Conservation (phyloP, 176 grass and related monocot species). For the Carex littledalei region DNA sequence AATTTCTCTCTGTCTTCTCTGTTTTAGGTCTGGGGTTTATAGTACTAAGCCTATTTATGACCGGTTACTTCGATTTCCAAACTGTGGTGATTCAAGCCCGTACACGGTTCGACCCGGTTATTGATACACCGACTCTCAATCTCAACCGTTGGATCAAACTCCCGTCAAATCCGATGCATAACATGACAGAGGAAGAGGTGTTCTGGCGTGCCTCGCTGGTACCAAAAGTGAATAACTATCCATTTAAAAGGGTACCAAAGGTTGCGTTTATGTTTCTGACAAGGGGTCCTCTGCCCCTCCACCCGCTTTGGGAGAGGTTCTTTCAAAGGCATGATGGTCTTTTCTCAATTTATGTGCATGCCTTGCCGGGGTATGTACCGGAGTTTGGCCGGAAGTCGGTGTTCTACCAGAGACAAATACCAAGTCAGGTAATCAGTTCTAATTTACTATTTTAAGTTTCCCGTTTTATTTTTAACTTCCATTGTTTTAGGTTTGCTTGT, state of each 20-base stretch:
- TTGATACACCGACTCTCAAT: not conserved
- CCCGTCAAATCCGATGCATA: conserved; percentile 44
- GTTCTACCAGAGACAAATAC: conserved; percentile 69
- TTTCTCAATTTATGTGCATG: conserved; percentile 70
- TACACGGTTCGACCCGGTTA: not conserved
- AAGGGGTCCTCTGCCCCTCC: conserved; percentile 58
- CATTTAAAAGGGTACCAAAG: conserved; percentile 47
- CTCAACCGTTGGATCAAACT: conserved; percentile 22
- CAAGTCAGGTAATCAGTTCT: conserved; percentile 53
- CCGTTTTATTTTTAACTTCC: not conserved
- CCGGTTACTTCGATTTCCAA: conserved; percentile 24
- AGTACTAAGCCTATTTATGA: conserved; percentile 8
- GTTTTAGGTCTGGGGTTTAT: conserved; percentile 30
- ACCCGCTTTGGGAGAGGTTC: conserved; percentile 77
- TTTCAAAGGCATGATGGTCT: conserved; percentile 36
- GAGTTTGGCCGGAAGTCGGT: conserved; percentile 42
- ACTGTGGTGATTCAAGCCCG: not conserved
- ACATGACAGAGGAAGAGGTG: conserved; percentile 83
- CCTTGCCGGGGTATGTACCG: conserved; percentile 49
- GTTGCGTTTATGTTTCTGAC: conserved; percentile 97
- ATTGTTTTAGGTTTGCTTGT: not conserved
- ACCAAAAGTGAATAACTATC: conserved; percentile 30
- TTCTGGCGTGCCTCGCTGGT: conserved; percentile 68
- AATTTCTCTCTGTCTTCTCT: conserved; percentile 30
- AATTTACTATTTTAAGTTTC: not conserved